These are phyloP conservation scores for Pestalotiopsis sp. DNA, from an alignment of 2,329 filamentous ascomycete species.

Conservation along the genomic window DNA sequence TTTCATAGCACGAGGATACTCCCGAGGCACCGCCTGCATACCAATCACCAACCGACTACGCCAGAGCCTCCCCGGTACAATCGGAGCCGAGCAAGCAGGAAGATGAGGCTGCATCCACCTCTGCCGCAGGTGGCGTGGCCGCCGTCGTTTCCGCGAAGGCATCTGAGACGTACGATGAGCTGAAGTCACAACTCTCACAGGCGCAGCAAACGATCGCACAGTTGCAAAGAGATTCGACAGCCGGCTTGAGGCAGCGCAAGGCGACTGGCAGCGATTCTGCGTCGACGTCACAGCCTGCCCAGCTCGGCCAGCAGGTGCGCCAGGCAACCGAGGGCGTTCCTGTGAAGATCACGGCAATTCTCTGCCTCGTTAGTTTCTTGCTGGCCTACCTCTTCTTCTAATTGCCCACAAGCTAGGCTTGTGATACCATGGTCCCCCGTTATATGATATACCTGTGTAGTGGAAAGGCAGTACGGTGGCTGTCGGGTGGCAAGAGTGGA, in stretches of 20 bases:
- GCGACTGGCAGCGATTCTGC: constrained; percentile 46
- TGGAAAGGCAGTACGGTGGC: neutral
- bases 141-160: constrained; percentile 47
- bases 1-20: constrained; percentile 36
- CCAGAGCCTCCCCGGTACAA: constrained; percentile 25
- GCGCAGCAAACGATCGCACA: constrained; percentile 72
- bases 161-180: constrained; percentile 52
- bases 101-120: constrained; percentile 24
- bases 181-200: constrained; percentile 72
- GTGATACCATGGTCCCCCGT: neutral
- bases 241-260: constrained; percentile 80
- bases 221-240: constrained; percentile 66
- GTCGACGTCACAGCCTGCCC: constrained; percentile 47
- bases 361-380: constrained; percentile 89
- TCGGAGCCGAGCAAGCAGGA: constrained; percentile 28
- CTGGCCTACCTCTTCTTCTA: constrained; percentile 97
- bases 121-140: constrained; percentile 33
- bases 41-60: constrained; percentile 42
- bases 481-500: neutral
- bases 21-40: constrained; percentile 46
- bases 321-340: constrained; percentile 75
- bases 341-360: constrained; percentile 76
- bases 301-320: constrained; percentile 54
- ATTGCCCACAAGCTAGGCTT: constrained; percentile 1
- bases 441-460: neutral